Percentiles rank a stretch among this genome's conserved stretches.
Conservation (phyloP, 2,329 filamentous ascomycete species). For the Cercospora citrullina region DNA sequence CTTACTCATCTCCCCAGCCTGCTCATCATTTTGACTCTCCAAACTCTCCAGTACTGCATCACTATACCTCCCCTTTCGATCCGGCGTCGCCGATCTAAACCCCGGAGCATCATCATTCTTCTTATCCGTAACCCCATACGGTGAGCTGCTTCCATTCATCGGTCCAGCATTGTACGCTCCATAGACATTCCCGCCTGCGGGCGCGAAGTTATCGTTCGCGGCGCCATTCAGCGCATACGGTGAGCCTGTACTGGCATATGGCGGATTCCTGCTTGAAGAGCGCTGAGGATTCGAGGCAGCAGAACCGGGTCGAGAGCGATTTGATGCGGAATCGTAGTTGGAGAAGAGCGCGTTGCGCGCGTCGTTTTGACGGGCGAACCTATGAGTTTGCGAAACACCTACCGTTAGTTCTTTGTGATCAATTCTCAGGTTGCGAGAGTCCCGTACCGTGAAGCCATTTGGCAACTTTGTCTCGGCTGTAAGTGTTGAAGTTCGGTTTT, state of each 20-base stretch:
- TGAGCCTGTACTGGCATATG: constrained; percentile 19
- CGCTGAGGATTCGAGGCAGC: constrained; percentile 32
- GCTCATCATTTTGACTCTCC: constrained; percentile 90
- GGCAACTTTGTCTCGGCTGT: neutral
- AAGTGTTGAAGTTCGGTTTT: constrained; percentile 9
- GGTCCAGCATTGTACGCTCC: constrained; percentile 34
- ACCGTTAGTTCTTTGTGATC: constrained; percentile 1
- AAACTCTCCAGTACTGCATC: constrained; percentile 88
- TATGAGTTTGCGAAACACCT: constrained; percentile 2
- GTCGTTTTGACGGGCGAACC: constrained; percentile 31
- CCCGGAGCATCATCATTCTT: constrained; percentile 23
- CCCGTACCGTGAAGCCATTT: constrained; percentile 17
- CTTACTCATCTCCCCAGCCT: constrained; percentile 85
- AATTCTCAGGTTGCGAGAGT: neutral
- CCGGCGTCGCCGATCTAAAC: constrained; percentile 49
- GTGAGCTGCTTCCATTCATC: constrained; percentile 33
- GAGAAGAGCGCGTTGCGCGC: constrained; percentile 46
- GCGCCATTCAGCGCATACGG: constrained; percentile 25
- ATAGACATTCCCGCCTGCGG: constrained; percentile 25
- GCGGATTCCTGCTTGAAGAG: constrained; percentile 28
- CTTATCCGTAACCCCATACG: constrained; percentile 11
- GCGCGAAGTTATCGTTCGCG: constrained; percentile 21
- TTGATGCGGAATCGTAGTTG: constrained; percentile 38
- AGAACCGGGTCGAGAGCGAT: constrained; percentile 37
- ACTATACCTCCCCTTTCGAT: constrained; percentile 80